Percentiles rank a stretch among this genome's conserved stretches.
phyloP scores from a whole-genome alignment of 768 basidiomycete species.

The Termitomyces sp. region DNA sequence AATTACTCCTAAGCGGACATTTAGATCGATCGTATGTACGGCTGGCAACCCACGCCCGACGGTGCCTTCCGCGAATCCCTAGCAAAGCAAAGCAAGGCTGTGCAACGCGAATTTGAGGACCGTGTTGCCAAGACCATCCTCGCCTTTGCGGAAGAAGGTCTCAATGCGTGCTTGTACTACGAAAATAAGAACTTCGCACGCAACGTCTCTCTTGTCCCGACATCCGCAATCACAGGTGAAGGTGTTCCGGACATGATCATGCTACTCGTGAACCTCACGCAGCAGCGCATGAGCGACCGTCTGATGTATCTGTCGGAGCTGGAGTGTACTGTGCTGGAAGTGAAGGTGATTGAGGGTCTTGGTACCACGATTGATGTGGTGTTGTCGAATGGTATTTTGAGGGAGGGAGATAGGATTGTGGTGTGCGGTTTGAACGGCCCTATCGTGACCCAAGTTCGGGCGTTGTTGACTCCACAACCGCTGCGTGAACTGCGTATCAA shows the following conservation, averaged over 20 bases:
- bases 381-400: slow-evolving; percentile 89
- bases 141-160: slow-evolving; percentile 96
- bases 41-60: slow-evolving; percentile 90
- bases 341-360: slow-evolving; percentile 97
- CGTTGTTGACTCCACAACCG: slow-evolving; percentile 93
- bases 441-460: slow-evolving; percentile 92
- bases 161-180: slow-evolving; percentile 95
- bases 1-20: neutral
- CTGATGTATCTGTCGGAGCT: slow-evolving; percentile 98
- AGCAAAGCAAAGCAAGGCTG: slow-evolving; percentile 72
- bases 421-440: slow-evolving; percentile 97
- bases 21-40: slow-evolving; percentile 96
- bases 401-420: slow-evolving; percentile 91
- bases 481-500: slow-evolving; percentile 94
- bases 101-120: slow-evolving; percentile 91
- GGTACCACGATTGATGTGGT: slow-evolving; percentile 98
- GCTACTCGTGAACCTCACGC: slow-evolving; percentile 95
- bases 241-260: slow-evolving; percentile 99
- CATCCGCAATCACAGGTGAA: slow-evolving; percentile 97
- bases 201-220: slow-evolving; percentile 95
- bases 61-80: slow-evolving; percentile 91
- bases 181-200: slow-evolving; percentile 94
- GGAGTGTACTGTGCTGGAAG: slow-evolving; percentile 97
- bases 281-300: slow-evolving; percentile 95
- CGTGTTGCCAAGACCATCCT: slow-evolving; percentile 81